Evolutionary conservation across 2,329 filamentous ascomycete species (phyloP).

Genomic region (Beauveria sp.): DNA sequence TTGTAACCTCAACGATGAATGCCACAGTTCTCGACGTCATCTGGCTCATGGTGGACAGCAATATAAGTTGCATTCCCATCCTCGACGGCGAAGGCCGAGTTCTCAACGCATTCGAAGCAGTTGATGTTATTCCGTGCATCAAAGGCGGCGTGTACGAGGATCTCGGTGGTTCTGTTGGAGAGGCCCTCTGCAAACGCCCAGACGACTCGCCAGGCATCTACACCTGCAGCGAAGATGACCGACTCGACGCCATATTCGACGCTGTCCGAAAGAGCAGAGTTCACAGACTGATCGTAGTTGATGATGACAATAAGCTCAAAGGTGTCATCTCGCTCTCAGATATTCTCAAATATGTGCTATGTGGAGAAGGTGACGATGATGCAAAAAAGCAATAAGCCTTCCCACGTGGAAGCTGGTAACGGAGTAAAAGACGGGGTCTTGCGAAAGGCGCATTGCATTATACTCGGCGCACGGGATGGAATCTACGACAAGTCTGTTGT

Average conservation of each 20-base stretch:
- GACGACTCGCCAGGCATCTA: conserved; percentile 96
- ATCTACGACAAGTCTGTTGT: not conserved
- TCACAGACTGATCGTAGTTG: conserved; percentile 85
- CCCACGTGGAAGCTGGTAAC: not conserved
- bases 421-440: not conserved
- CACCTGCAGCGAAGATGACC: conserved; percentile 85
- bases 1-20: conserved; percentile 80
- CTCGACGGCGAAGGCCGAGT: conserved; percentile 70
- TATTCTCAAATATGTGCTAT: conserved; percentile 88
- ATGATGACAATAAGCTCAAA: conserved; percentile 77
- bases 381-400: conserved; percentile 21
- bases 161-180: conserved; percentile 75
- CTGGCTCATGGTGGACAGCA: conserved; percentile 82
- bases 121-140: conserved; percentile 94
- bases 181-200: conserved; percentile 77
- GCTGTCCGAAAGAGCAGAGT: conserved; percentile 93
- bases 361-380: conserved; percentile 57
- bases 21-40: conserved; percentile 92
- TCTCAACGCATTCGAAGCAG: conserved; percentile 94
- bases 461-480: conserved; percentile 1
- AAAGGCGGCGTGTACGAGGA: conserved; percentile 92
- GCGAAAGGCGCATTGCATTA: conserved; percentile 8
- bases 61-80: conserved; percentile 92
- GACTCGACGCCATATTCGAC: conserved; percentile 92
- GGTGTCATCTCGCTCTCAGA: conserved; percentile 92